A percentile compares a stretch with the other conserved stretches of the same genome.
phyloP scores from a whole-genome alignment of 192 early-diverging fungal species.

The Coemansia sp. region DNA sequence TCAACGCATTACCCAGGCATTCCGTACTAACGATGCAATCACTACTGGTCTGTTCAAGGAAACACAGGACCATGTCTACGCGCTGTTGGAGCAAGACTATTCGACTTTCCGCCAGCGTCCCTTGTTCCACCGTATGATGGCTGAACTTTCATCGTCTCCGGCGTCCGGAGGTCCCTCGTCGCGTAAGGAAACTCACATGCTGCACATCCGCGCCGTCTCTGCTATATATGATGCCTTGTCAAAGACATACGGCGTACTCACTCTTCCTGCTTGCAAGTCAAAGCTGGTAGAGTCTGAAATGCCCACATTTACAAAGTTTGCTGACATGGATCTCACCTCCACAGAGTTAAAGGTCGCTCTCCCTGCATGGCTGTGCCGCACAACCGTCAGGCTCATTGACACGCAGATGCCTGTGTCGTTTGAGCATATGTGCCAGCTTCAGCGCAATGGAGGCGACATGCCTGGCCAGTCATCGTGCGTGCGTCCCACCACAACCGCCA shows the following conservation, averaged over 20 bases:
- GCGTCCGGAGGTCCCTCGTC: neutral
- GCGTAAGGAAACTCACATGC: conserved; percentile 22
- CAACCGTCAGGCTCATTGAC: conserved; percentile 36
- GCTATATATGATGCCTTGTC: conserved; percentile 40
- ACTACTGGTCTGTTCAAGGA: conserved; percentile 33
- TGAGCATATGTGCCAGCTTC: conserved; percentile 18
- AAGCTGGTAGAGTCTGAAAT: conserved; percentile 35
- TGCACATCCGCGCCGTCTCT: conserved; percentile 31
- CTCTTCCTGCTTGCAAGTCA: conserved; percentile 27
- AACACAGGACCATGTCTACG: conserved; percentile 34
- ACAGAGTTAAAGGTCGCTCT: conserved; percentile 28
- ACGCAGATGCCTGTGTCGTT: conserved; percentile 29
- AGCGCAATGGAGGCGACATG: conserved; percentile 7
- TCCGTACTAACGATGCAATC: conserved; percentile 22
- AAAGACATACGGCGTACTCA: conserved; percentile 24
- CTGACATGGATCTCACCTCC: conserved; percentile 50
- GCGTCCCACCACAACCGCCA: conserved; percentile 3
- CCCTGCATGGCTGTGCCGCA: conserved; percentile 54
- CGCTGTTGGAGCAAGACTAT: conserved; percentile 46
- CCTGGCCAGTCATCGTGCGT: conserved; percentile 1
- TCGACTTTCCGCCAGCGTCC: conserved; percentile 48
- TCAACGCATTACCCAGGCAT: conserved; percentile 19
- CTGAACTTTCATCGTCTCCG: conserved; percentile 29
- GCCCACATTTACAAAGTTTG: conserved; percentile 46
- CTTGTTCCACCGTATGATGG: conserved; percentile 42